Percentiles rank a stretch among this genome's conserved stretches.
Conservation (phyloP, 164 flowering plant genomes). For the Sedum album region DNA sequence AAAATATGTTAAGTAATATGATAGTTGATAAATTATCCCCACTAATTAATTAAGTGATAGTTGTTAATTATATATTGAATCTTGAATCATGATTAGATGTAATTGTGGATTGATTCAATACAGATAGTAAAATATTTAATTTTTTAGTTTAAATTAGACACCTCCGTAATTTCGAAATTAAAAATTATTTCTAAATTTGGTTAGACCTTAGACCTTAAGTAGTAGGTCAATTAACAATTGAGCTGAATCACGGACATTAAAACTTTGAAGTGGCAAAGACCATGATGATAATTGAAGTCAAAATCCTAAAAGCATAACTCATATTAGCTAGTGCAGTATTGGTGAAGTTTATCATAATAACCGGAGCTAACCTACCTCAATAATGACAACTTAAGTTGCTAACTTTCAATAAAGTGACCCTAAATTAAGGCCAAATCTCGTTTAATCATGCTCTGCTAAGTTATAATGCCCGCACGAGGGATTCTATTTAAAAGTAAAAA, state of each 20-base stretch:
- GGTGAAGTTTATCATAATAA: neutral
- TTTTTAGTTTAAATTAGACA: too few species aligned
- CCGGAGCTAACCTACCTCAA: neutral
- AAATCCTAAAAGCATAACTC: neutral
- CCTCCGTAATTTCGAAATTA: neutral
- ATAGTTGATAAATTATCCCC: too few species aligned
- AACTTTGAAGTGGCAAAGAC: neutral
- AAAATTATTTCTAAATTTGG: neutral
- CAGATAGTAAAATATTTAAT: too few species aligned
- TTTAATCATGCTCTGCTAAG: neutral
- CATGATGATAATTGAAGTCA: neutral
- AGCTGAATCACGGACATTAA: neutral
- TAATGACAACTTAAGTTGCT: constrained; percentile 1
- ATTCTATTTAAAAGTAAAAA: neutral
- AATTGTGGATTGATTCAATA: too few species aligned
- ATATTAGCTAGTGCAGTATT: neutral
- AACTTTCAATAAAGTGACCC: neutral
- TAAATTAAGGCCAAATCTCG: neutral
- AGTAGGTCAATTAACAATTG: neutral
- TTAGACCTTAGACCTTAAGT: neutral
- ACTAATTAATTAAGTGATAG: too few species aligned
- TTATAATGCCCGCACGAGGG: constrained; percentile 6
- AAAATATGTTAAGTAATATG: too few species aligned
- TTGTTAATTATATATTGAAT: too few species aligned
- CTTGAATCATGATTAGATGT: too few species aligned